Base-by-base conservation (phyloP, 2,329 filamentous ascomycete species). In the Hansfordia pulvinata region DNA sequence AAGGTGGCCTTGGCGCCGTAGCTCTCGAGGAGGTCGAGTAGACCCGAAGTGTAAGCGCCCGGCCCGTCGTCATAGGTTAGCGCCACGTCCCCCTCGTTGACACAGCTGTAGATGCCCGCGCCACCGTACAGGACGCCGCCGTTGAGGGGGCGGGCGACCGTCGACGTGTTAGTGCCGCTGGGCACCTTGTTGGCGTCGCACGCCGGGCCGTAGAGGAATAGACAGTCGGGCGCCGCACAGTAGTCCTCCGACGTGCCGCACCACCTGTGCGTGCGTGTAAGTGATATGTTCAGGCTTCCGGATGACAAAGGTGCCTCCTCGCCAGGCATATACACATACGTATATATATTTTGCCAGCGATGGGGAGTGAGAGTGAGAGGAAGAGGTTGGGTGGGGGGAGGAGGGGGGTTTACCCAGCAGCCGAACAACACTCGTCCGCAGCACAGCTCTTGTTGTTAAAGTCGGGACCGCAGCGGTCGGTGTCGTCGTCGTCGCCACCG, bases 1-100 rank as follows among this genome's bases (percentile, higher is more conserved):
- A 81, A 81, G 2, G 76, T 80, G 2, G 71, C 75, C 35, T 69
- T 74, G 10, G 69, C 72, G 16, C 62, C 53, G 41, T 76, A 73
- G 15, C 52, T 55, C 38, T 46, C 58, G 23, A 80, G 58, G 28
- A 75, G 55, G 39, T 78, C 66, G 9, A 79, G 56, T 9, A 80
- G 58, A 33, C 73, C 63, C 20, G 52, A 49, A 2, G 74, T 79
- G 46, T 71, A 76, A 12, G 58, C 47, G 35, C 66, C 67, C 13
- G 74, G 75, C 2, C 75, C 75, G 43, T 79, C 75, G 37, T 79
- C 75, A 37, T 67, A 79, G 1, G 74, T 79, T 29, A 80, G 46
- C 11, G 75, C 75, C 38, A 80, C 61, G 8, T 67, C 68, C 27
- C 72, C 69, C 3, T 61, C 54, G n/a, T 55, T 54, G n/a, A 50